Conservation (phyloP, 1,139 yeast genomes). For the Hansenula anomala region DNA sequence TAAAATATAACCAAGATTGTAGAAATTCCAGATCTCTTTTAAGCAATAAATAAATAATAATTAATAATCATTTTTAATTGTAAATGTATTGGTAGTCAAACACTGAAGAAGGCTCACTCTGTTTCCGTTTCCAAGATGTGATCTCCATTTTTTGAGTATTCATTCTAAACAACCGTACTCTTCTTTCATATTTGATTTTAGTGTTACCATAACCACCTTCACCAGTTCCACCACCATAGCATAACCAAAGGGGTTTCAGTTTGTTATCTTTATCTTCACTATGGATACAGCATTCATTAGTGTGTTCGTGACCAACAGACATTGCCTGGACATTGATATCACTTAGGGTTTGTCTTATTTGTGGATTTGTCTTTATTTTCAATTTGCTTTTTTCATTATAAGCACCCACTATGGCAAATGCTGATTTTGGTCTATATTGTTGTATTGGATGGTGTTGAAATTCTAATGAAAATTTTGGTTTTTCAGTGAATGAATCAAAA, state of each 20-base stretch:
- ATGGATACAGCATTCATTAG: constrained; percentile 48
- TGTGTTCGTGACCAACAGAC: constrained; percentile 53
- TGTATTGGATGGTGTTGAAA: constrained; percentile 50
- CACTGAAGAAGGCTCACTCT: constrained; percentile 26
- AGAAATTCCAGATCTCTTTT: too few species aligned
- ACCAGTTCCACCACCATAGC: constrained; percentile 53
- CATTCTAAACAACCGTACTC: constrained; percentile 40
- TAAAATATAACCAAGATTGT: too few species aligned
- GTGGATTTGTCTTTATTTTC: constrained; percentile 26
- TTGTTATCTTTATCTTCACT: constrained; percentile 8
- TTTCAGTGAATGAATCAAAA: constrained; percentile 4
- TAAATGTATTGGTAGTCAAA: constrained; percentile 26
- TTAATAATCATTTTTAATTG: too few species aligned
- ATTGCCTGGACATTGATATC: constrained; percentile 30
- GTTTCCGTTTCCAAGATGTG: constrained; percentile 49
- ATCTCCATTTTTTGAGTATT: constrained; percentile 36
- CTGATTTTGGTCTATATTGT: constrained; percentile 45
- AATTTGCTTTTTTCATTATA: constrained; percentile 43
- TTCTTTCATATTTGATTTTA: constrained; percentile 26
- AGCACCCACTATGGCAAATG: constrained; percentile 43
- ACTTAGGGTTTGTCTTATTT: constrained; percentile 14
- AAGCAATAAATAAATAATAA: too few species aligned
- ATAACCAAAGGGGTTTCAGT: constrained; percentile 38
- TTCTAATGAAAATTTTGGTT: constrained; percentile 22
- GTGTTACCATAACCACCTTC: constrained; percentile 38